phyloP scores from a whole-genome alignment of 106 monocot genomes.

The Dendrobium chrysotoxum region DNA sequence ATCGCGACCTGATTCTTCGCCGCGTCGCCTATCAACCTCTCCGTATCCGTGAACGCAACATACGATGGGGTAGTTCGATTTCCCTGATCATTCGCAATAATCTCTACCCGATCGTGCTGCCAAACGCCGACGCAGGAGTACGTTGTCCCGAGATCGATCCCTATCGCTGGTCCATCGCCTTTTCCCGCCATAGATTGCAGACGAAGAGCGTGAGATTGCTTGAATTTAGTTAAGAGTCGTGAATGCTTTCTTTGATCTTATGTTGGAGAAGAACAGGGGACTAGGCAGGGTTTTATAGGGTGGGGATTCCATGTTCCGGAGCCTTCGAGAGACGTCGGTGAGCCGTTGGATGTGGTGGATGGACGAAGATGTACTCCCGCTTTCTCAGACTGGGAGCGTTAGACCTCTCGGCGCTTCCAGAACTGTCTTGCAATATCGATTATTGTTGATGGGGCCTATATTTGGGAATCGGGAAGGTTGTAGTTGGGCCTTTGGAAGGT shows the following conservation, averaged over 20 bases:
- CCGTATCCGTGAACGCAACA: conserved; percentile 54
- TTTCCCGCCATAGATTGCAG: conserved; percentile 7
- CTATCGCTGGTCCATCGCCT: conserved; percentile 42
- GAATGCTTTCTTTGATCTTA: neutral
- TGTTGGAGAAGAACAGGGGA: neutral
- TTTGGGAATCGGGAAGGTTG: too few relatives aligned
- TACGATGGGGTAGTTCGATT: conserved; percentile 55
- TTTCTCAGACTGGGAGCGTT: neutral
- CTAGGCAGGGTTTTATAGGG: neutral
- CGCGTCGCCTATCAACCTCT: conserved; percentile 37
- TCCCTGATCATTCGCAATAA: conserved; percentile 60
- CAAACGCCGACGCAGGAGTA: conserved; percentile 53
- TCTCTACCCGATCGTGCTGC: conserved; percentile 54
- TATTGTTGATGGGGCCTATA: too few relatives aligned
- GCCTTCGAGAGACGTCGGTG: neutral
- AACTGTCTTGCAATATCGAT: neutral
- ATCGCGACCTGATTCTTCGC: conserved; percentile 29
- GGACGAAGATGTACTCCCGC: neutral
- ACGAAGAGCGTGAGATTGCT: neutral
- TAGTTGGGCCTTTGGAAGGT: neutral
- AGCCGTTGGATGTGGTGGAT: neutral
- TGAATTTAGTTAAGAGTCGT: neutral
- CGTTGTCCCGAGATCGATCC: conserved; percentile 51
- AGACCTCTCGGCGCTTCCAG: neutral
- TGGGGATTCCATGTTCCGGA: neutral